phyloP scores from a whole-genome alignment of 2,329 filamentous ascomycete species.

The Leptographium radiaticola region DNA sequence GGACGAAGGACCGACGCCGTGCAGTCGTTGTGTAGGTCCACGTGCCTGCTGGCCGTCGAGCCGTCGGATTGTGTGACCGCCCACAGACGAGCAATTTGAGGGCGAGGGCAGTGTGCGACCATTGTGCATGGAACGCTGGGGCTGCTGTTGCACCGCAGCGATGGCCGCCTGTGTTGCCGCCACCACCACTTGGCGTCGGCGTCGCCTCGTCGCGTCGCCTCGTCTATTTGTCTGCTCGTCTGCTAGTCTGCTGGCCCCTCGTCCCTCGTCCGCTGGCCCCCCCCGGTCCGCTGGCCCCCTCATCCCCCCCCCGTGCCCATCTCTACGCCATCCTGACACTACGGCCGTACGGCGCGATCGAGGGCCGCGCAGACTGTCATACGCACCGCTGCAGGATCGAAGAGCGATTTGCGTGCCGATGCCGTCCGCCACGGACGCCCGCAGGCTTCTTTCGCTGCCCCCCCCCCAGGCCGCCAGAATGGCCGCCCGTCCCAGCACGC shows the following conservation, averaged over 20 bases:
- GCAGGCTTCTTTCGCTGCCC: conserved; percentile 4
- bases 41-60: background rate
- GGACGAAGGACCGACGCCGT: background rate
- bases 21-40: too few species aligned
- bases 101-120: background rate
- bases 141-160: background rate
- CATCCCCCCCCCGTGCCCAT: background rate
- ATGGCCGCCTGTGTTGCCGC: background rate
- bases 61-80: background rate
- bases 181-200: too few species aligned
- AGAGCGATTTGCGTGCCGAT: conserved; percentile 5
- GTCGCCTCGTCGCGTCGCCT: too few species aligned
- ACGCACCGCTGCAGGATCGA: conserved; percentile 15
- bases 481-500: too few species aligned
- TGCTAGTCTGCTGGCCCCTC: too few species aligned
- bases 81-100: background rate
- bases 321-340: too few species aligned
- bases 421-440: conserved; percentile 13
- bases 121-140: background rate
- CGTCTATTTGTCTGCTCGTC: too few species aligned
- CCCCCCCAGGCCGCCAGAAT: too few species aligned
- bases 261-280: too few species aligned
- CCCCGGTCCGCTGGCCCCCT: too few species aligned
- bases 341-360: background rate
- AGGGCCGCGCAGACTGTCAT: background rate